Evolutionary conservation across 345 rosid genomes (phyloP), one percentile per base, ranked within the genome.

Genomic region (Moringa oleifera): DNA sequence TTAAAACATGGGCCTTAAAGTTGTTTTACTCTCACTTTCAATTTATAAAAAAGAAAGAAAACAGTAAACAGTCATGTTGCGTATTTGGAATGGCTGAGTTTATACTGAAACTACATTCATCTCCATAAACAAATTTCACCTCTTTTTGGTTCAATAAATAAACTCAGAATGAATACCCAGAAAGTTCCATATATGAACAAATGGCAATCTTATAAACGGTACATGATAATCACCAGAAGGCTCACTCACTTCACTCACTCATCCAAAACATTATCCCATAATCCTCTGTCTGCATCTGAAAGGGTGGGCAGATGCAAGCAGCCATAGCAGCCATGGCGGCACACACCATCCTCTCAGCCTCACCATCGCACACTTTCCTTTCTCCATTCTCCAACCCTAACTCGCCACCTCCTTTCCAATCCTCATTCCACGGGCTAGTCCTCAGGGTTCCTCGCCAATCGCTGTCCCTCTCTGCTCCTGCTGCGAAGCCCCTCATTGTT

Each of bases 401-500:
- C 47, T 24, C 72, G 17, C 23, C 61, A 1, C 37, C 51, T 12
- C 37, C 7, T 55, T 67, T 59, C 70, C 67, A 59, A 52, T 79
- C 95, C 28, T 62, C 85, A 20, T 83, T 89, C 83, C 72, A 58
- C 3, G 91, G 88, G 55, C 62, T 77, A 68, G 77, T 95, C 57
- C 81, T 84, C 66, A 76, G 74, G 31, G 72, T 77, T 23, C 66
- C 75, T 53, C 84, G 77, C 33, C 80, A 64, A 36, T 71, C 81
- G 46, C 67, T 77, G 24, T n/a, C 81, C 63, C 37, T 76, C 55
- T 58, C 73, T 45, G 71, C 83, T 22, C 51, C 71, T 47, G 31
- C 74, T 16, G 50, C 77, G 46, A 84, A 73, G 76, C 51, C 90
- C 0, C 71, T 84, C 47, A 68, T 82, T 0, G 78, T 93, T 22